A percentile compares a stretch with the other conserved stretches of the same genome.
Evolutionary conservation across 1,284 basidiomycete genomes (phyloP).

Genomic region (Bondarzewia mesenterica): DNA sequence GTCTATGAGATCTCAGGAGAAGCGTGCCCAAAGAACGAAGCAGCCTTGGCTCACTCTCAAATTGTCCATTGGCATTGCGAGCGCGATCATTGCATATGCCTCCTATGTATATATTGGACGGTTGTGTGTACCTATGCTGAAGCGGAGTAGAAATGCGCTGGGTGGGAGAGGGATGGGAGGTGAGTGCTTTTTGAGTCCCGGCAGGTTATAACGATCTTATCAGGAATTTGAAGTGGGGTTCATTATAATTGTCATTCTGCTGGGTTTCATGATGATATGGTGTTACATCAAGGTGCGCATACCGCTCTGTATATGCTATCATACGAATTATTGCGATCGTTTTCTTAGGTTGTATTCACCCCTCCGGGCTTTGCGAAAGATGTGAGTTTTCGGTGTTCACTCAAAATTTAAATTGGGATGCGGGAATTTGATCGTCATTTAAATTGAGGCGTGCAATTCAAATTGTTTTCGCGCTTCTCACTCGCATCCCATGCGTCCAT

Average conservation of each 20-base stretch:
- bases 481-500: no score
- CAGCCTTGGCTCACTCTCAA: slow-evolving; percentile 62
- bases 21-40: slow-evolving; percentile 27
- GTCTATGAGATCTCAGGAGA: slow-evolving; percentile 18
- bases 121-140: slow-evolving; percentile 59
- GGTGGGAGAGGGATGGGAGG: slow-evolving; percentile 45
- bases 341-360: slow-evolving; percentile 47
- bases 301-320: neutral
- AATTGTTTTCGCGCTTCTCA: no score
- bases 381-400: no score
- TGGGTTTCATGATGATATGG: slow-evolving; percentile 69
- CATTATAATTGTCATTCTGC: slow-evolving; percentile 45
- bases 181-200: slow-evolving; percentile 38
- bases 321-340: neutral
- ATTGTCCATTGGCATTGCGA: slow-evolving; percentile 42
- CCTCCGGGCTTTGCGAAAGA: slow-evolving; percentile 64
- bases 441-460: no score
- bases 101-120: slow-evolving; percentile 68
- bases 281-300: slow-evolving; percentile 53
- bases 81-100: slow-evolving; percentile 49
- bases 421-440: no score
- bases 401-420: no score
- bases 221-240: slow-evolving; percentile 58
- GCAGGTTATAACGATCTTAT: no score
- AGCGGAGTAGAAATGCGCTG: slow-evolving; percentile 27